Conservation (phyloP, 139 green algal genomes). For the Ostreobium quekettii region DNA sequence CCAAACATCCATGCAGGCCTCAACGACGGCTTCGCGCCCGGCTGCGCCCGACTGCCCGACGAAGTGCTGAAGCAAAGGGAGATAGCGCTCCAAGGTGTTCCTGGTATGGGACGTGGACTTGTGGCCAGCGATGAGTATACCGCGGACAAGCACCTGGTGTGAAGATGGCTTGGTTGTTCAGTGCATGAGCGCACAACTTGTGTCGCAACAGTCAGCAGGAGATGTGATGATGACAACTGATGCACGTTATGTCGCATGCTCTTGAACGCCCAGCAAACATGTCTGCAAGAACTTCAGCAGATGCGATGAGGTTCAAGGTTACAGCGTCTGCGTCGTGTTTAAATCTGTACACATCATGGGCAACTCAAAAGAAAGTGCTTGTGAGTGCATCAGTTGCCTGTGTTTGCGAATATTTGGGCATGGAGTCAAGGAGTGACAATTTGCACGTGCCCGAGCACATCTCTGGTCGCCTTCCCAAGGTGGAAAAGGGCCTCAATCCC, state of each 20-base stretch:
- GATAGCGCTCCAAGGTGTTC: not conserved
- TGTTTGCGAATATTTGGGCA: too few species aligned
- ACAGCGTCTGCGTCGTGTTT: too few species aligned
- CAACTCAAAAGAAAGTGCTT: too few species aligned
- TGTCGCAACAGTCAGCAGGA: not conserved
- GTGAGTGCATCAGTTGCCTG: too few species aligned
- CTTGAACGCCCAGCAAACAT: not conserved
- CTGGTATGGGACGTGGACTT: conserved; percentile 7
- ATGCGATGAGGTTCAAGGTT: not conserved
- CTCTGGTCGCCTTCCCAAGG: too few species aligned
- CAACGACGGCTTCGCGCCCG: not conserved
- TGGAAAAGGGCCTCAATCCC: too few species aligned
- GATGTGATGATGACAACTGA: not conserved
- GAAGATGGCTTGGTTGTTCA: too few species aligned
- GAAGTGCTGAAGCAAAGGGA: not conserved
- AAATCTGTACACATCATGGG: too few species aligned
- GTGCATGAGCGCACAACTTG: too few species aligned
- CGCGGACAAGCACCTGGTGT: not conserved
- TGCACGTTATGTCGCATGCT: not conserved
- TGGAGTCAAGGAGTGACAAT: too few species aligned
- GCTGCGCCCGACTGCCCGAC: not conserved
- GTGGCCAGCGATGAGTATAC: conserved; percentile 9
- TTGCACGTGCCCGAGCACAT: too few species aligned
- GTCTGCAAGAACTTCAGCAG: not conserved
- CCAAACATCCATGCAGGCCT: conserved; percentile 13